Conservation (phyloP, 2,329 filamentous ascomycete genomes). For the Magnaporthales sp. region DNA sequence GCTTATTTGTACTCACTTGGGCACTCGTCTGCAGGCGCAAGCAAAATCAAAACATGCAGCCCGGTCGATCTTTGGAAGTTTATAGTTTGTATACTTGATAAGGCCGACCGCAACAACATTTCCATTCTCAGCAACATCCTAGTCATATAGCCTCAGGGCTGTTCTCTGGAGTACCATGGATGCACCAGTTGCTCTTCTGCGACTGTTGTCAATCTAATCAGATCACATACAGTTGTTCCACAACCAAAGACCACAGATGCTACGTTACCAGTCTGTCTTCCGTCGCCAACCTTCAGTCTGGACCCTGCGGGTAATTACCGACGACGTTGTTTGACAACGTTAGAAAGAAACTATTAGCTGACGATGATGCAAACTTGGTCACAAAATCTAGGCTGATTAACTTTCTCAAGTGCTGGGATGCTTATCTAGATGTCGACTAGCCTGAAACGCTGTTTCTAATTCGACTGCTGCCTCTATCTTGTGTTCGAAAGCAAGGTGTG, state of each 20-base stretch:
- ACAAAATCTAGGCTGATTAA: neutral
- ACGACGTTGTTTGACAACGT: neutral
- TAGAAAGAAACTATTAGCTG: too few relatives aligned
- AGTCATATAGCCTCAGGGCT: neutral
- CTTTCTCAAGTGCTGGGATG: neutral
- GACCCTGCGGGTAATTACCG: too few relatives aligned
- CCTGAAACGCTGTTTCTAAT: neutral
- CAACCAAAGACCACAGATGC: neutral
- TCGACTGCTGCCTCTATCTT: too few relatives aligned
- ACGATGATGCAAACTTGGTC: too few relatives aligned
- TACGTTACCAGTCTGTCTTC: too few relatives aligned
- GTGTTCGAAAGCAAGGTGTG: neutral
- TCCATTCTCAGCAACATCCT: neutral
- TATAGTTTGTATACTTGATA: neutral
- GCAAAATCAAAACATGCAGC: neutral
- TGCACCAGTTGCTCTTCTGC: neutral
- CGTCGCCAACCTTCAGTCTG: too few relatives aligned
- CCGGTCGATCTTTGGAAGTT: neutral
- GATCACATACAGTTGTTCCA: neutral
- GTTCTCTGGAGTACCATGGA: neutral
- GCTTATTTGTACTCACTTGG: too few relatives aligned
- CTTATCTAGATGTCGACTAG: neutral
- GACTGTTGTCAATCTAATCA: neutral
- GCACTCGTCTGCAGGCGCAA: neutral
- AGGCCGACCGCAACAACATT: neutral